Evolutionary conservation across 768 basidiomycete genomes (phyloP).

Genomic region (Pisolithus sp.): DNA sequence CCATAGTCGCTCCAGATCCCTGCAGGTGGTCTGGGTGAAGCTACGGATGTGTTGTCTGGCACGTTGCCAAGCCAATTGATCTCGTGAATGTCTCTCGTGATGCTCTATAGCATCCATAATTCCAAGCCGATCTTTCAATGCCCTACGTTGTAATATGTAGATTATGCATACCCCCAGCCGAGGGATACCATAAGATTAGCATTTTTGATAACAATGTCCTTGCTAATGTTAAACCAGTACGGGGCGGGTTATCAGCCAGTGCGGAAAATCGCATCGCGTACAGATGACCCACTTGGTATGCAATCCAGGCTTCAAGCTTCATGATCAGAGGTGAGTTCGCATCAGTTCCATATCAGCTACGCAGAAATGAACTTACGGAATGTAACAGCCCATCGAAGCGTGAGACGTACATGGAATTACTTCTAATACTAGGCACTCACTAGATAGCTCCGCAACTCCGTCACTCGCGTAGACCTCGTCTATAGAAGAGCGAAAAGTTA

Average conservation of each 20-base stretch:
- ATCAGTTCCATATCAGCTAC: not conserved
- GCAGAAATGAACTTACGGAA: constrained; percentile 27
- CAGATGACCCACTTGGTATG: constrained; percentile 43
- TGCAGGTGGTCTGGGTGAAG: no score
- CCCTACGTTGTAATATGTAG: not conserved
- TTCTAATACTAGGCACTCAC: constrained; percentile 13
- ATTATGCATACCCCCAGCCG: constrained; percentile 35
- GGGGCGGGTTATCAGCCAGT: not conserved
- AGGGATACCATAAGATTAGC: constrained; percentile 45
- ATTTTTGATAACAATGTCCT: constrained; percentile 44
- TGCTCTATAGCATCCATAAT: no score
- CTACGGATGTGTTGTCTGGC: no score
- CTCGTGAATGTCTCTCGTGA: no score
- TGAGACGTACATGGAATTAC: not conserved
- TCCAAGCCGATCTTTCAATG: no score
- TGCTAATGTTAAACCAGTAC: constrained; percentile 53
- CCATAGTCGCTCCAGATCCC: no score
- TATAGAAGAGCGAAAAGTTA: not conserved
- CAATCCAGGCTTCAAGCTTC: constrained; percentile 67
- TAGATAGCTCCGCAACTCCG: constrained; percentile 31
- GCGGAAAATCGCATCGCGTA: not conserved
- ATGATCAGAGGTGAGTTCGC: not conserved
- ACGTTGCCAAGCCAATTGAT: no score
- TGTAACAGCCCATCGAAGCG: constrained; percentile 49
- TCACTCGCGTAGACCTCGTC: not conserved